Conservation (phyloP, 495 filamentous ascomycete genomes). For the Penicillium psychrofluorescens region DNA sequence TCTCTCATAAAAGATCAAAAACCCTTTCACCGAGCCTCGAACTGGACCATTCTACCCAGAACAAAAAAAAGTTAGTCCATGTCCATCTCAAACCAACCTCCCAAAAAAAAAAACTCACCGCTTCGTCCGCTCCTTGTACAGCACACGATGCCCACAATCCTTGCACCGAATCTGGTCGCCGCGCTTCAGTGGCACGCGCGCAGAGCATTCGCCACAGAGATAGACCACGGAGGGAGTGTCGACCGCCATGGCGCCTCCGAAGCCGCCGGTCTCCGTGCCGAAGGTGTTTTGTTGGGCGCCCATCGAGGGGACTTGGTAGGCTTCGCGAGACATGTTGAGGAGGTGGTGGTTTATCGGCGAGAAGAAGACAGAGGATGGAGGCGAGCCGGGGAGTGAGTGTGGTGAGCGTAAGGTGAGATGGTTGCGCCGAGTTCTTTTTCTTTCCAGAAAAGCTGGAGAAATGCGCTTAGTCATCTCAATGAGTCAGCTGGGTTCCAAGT, state of each 20-base stretch:
- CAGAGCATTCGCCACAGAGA: slow-evolving; percentile 88
- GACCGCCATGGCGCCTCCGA: slow-evolving; percentile 15
- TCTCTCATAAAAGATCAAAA: too few relatives aligned
- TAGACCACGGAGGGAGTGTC: slow-evolving; percentile 60
- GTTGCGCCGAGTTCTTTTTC: slow-evolving; percentile 5
- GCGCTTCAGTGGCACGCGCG: slow-evolving; percentile 70
- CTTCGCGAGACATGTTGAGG: slow-evolving; percentile 39
- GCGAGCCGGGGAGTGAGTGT: background rate
- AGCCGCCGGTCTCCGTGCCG: slow-evolving; percentile 23
- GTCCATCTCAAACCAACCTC: background rate
- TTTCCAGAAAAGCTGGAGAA: background rate
- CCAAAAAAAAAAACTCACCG: slow-evolving; percentile 50
- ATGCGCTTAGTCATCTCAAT: too few relatives aligned
- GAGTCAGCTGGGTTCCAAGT: too few relatives aligned
- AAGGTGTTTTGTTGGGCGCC: slow-evolving; percentile 28
- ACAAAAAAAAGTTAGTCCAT: slow-evolving; percentile 8
- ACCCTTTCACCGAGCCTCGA: slow-evolving; percentile 70
- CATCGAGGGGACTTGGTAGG: slow-evolving; percentile 41
- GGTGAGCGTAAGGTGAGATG: background rate
- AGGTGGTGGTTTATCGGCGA: background rate
- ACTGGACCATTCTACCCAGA: slow-evolving; percentile 81
- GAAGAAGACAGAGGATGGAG: background rate
- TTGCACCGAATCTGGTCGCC: slow-evolving; percentile 89
- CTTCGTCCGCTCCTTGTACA: slow-evolving; percentile 98
- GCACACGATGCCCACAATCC: slow-evolving; percentile 89